Evolutionary conservation across 1,284 basidiomycete species (phyloP), one percentile per base, ranked within the genome.

Genomic region (Boletus austroedulis): DNA sequence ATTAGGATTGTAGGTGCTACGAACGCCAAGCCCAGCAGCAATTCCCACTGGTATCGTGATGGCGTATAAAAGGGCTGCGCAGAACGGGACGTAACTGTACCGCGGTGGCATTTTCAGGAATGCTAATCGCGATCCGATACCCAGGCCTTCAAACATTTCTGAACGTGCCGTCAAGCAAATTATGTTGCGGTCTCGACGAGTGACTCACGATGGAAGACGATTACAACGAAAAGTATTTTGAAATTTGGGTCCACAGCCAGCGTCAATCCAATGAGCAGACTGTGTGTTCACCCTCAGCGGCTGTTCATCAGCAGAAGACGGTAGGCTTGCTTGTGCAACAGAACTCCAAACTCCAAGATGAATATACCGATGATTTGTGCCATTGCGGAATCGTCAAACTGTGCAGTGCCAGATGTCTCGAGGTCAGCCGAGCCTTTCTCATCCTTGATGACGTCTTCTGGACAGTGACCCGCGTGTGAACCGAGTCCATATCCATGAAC

Each of bases 271-370:
- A 99, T 94, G 64, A 99, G 83, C 43, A 98, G 71, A 68, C 87
- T 87, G 49, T 24, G 32, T 28, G 15, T 41, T 11, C 7, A 5
- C 34, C 26, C 26, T 69, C 17, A 62, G 40, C 1, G 31, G 23
- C 23, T 38, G 3, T n/a, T 23, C 17, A 4, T 17, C 8, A 5
- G 0, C 21, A 23, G 34, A 36, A n/a, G 44, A 38, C 40, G 19
- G 50, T n/a, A 32, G 47, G 3, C 67, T 52, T 46, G 79, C 82
- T 84, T 90, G 71, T 97, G 95, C 60, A 99, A 79, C 15, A 95
- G 76, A 50, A 98, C 92, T 67, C 96, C 97, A 67, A 98, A 96
- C 72, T 92, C 94, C 58, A 96, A 80, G 62, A 95, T 94, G 44
- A 82, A 86, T 45, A 95, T 80, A 23, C 94, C 95, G 47, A 98